Evolutionary conservation across 345 rosid species (phyloP), one percentile per base, ranked within the genome.

Genomic region (Isatis tinctoria): DNA sequence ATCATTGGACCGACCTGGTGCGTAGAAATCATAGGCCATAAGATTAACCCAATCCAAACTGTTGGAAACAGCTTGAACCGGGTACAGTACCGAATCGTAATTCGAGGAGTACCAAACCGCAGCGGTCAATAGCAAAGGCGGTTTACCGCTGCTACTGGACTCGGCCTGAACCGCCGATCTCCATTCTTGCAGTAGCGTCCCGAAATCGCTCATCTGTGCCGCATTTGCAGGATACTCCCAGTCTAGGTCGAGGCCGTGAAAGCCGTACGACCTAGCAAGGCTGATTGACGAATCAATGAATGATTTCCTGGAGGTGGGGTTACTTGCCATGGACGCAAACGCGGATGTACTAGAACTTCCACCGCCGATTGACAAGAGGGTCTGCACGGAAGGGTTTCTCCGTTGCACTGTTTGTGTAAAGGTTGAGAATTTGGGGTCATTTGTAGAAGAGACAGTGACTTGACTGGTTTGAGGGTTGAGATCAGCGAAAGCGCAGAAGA

Each of bases 11-110:
- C 87, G 78, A 74, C 79, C 71, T 0, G 88, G 82, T 4, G 83
- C 88, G 27, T 74, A 85, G 41, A 82, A 89, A 69, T 89, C 96
- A 65, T 84, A 89, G 3, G 88, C 83, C 87, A 87, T 87, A 4
- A 69, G 79, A 20, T 85, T 85, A 61, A 87, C 65, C 93, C 88
- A 91, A 37, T 91, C 93, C 82, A 91, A 43, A 51, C 79, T 81
- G 0, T 37, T 37, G 1, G 60, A 43, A 70, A 90, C 68, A 1
- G 81, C 58, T 6, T 44, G 74, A 40, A 77, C 74, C 4, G 93
- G 93, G 26, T 86, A 85, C 56, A 72, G 18, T 0, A 83, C 30
- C 0, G 85, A 57, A 32, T 81, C 67, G 47, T 69, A 51, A 8
- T 54, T 49, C 0, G 37, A 20, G 0, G 82, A 76, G 60, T 75